Base-by-base conservation (phyloP, 1,284 basidiomycete genomes). In the Ustilago loliicola region DNA sequence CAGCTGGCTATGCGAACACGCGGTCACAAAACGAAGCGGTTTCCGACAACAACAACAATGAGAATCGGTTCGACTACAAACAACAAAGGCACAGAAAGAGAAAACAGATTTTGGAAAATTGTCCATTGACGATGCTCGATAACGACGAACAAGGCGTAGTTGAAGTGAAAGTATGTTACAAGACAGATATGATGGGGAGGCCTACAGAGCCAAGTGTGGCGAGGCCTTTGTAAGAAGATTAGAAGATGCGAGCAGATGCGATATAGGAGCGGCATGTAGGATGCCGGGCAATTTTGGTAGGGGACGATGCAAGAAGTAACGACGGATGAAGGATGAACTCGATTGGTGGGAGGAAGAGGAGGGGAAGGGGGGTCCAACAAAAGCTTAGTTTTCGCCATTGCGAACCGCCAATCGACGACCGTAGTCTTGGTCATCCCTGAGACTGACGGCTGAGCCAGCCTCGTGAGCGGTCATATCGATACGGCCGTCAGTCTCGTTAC, bases 401-500 rank as follows among this genome's bases (percentile, higher is more conserved):
- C 70, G 68, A 42, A 81, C 79, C 13, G 77, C 70, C 23, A 82
- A 54, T 23, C 72, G 75, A 36, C 80, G 68, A 21, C 72, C 73
- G 61, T 82, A 82, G 29, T 82, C 80, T 63, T 81, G 80, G 56
- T 80, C 80, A 61, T 82, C 80, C 3, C 74, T 32, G 21, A 82
- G 65, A 48, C 69, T 73, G 51, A 68, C 63, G 3, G 78, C 45
- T 23, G 65, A 69, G 7, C 77, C 80, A 17, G 62, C 63, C 9
- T 71, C 70, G 47, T 77, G 72, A 25, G 70, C 66, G 3, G 63
- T 63, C 71, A 72, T 72, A 34, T 81, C 77, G 50, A 81, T 75
- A 23, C 80, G 58, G 2, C 68, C 72, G 57, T 81, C 80, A 9
- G 74, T 74, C 62, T 74, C 77, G 62, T 79, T 72, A 50, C 70